Evolutionary conservation across 140 eudicot species (phyloP), one percentile per base, ranked within the genome.

Genomic region (Ambrosia hybrid): DNA sequence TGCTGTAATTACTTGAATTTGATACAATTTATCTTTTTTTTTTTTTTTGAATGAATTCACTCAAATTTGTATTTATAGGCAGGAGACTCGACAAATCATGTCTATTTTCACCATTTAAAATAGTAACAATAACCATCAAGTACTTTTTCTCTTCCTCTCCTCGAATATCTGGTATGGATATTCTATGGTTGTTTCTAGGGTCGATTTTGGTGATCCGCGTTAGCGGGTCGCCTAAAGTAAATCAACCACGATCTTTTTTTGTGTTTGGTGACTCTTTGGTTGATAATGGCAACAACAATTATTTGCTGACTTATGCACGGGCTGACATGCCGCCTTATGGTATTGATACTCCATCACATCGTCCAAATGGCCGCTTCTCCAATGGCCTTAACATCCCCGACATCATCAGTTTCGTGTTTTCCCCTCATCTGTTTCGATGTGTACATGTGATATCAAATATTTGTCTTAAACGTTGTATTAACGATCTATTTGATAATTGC

Each of bases 381-480:
- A 79, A 73, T 41, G 83, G 79, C 75, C 79, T 66, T 14, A 79
- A 67, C 75, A 79, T 79, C 57, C 79, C 83, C 15, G 79, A 73
- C 38, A 12, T 79, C 10, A 68, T 79, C 59, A 72, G 75, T 79
- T 57, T 3, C 9, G 51, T 57, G 1, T 21, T 33, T 33, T 57
- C 13, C 8, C 7, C 46, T 65, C 16, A 65, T 73, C 8, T 41
- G 8, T 41, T 41, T 41, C 0, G 46, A 41, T 41, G 46, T 41
- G 46, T 41, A 41, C 46, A 58, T 4, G 0, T 71, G 9, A 57
- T 14, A 46, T 16, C 6, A 1, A 0, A 5, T 17, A 64, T 10
- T 64, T 64, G 4, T 4, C 13, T 65, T 43, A 39, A 45, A 13
- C 21, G 9, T 1, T 41, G 17, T 16, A 4, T 66, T 21, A 6